Evolutionary conservation across 331 rosid species (phyloP).

Genomic region (Quercus tomentella): DNA sequence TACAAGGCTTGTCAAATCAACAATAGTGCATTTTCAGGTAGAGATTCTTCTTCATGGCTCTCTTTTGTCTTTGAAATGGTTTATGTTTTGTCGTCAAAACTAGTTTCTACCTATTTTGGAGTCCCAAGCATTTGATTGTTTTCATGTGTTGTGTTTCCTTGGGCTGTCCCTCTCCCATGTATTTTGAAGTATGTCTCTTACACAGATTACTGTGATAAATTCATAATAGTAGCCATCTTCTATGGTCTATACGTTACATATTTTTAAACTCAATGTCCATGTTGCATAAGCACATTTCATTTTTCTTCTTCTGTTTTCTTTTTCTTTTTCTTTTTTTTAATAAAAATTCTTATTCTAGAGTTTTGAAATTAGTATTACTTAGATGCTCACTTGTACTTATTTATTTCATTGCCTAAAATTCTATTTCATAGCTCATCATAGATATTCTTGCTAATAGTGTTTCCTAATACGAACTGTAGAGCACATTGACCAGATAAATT

Average conservation of each 20-base stretch:
- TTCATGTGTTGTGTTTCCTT: background rate
- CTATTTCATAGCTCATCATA: background rate
- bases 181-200: background rate
- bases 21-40: slow-evolving; percentile 96
- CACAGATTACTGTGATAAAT: background rate
- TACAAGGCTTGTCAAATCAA: slow-evolving; percentile 86
- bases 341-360: background rate
- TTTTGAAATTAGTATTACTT: background rate
- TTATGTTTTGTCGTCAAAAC: background rate
- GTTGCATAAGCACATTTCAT: background rate
- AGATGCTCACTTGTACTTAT: background rate
- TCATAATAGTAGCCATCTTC: background rate
- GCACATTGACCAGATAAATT: background rate
- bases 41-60: slow-evolving; percentile 15
- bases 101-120: background rate
- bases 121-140: background rate
- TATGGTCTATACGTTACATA: background rate
- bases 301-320: background rate
- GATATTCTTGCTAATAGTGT: background rate
- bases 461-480: background rate
- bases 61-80: background rate
- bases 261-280: background rate
- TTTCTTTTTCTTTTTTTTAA: background rate
- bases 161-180: background rate
- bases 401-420: background rate